These are phyloP conservation scores for Trichoderma erinaceum DNA, from an alignment of 495 filamentous ascomycete genomes.

Conservation along the genomic window DNA sequence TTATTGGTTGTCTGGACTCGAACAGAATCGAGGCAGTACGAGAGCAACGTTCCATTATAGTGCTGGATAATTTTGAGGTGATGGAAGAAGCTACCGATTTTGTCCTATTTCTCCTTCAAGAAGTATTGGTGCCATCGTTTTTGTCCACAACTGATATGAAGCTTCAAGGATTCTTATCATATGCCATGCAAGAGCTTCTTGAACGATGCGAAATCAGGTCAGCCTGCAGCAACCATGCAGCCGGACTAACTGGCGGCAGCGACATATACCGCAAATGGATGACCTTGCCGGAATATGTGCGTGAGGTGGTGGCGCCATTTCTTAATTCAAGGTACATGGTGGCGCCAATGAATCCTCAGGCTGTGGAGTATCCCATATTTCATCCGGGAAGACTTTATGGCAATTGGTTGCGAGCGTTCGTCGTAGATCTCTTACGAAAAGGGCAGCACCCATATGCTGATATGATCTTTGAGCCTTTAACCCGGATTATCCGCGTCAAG, in stretches of 20 bases:
- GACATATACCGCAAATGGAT: constrained; percentile 65
- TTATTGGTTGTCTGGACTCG: constrained; percentile 86
- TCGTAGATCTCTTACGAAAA: constrained; percentile 73
- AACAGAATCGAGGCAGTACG: constrained; percentile 77
- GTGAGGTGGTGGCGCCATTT: constrained; percentile 80
- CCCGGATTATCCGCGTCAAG: constrained; percentile 71
- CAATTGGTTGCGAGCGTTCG: constrained; percentile 72
- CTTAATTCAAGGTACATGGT: constrained; percentile 74
- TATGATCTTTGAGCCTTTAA: constrained; percentile 71
- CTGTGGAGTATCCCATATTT: constrained; percentile 73
- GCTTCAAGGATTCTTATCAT: constrained; percentile 84
- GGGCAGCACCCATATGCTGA: constrained; percentile 60
- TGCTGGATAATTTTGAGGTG: constrained; percentile 76
- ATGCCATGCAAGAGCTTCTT: constrained; percentile 87
- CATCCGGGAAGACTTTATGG: constrained; percentile 56
- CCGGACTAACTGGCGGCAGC: constrained; percentile 12
- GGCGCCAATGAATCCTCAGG: constrained; percentile 46
- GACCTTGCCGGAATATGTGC: constrained; percentile 61
- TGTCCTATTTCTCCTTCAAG: constrained; percentile 73
- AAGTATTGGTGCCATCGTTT: constrained; percentile 86
- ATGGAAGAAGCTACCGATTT: constrained; percentile 80
- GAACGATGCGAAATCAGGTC: constrained; percentile 63
- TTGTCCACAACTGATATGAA: constrained; percentile 78
- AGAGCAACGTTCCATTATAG: constrained; percentile 70
- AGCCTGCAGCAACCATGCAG: constrained; percentile 35